These are phyloP conservation scores for Fagopyrum homotropicum DNA, from an alignment of 148 eudicot genomes.

Conservation along the genomic window DNA sequence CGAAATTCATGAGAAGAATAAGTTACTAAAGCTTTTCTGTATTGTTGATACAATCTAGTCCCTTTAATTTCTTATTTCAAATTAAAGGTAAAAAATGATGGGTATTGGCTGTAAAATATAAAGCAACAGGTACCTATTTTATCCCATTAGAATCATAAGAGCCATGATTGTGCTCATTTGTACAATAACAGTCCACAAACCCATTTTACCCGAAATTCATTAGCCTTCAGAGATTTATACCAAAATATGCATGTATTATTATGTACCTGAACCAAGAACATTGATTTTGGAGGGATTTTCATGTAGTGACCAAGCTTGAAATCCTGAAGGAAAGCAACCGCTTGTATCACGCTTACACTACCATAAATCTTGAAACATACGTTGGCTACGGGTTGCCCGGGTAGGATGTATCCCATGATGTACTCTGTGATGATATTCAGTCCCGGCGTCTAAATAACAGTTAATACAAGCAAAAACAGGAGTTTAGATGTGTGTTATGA, in stretches of 20 bases:
- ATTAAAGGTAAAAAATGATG: too few relatives aligned
- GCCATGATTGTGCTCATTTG: too few relatives aligned
- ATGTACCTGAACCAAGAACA: constrained; percentile 94
- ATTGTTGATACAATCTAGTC: too few relatives aligned
- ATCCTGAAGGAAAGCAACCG: constrained; percentile 80
- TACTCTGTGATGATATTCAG: constrained; percentile 90
- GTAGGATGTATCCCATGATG: constrained; percentile 77
- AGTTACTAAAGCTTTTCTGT: neutral
- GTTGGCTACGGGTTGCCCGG: constrained; percentile 91
- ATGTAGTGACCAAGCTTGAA: constrained; percentile 95
- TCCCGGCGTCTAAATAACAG: constrained; percentile 73
- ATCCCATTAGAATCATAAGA: too few relatives aligned
- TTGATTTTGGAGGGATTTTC: constrained; percentile 98
- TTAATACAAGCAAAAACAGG: too few relatives aligned
- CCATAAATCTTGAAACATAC: constrained; percentile 90
- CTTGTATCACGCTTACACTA: constrained; percentile 95
- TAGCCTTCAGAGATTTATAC: neutral
- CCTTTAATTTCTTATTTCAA: too few relatives aligned
- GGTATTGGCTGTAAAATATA: too few relatives aligned
- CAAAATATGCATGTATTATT: too few relatives aligned
- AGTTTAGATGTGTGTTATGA: too few relatives aligned
- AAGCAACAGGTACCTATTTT: too few relatives aligned
- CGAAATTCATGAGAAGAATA: neutral
- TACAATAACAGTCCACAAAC: too few relatives aligned
- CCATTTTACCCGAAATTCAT: too few relatives aligned